Evolutionary conservation across 23 red algal species (phyloP).

Genomic region (Chondrus crispus): DNA sequence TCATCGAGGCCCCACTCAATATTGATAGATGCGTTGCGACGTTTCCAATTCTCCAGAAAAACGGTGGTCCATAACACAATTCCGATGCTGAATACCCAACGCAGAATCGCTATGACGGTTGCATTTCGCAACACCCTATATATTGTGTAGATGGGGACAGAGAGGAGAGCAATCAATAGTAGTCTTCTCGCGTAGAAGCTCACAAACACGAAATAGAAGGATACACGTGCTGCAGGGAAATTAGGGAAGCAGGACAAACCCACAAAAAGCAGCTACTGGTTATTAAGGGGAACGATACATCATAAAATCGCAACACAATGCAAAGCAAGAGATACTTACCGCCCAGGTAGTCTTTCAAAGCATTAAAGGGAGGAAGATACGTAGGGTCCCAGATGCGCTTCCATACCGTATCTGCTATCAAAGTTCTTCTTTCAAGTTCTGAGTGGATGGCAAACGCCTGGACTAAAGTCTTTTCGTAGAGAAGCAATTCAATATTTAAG

Average conservation of each 20-base stretch:
- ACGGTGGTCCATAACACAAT: constrained; percentile 69
- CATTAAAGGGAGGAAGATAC: constrained; percentile 36
- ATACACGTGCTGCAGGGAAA: constrained; percentile 35
- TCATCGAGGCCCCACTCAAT: constrained; percentile 58
- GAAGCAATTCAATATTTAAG: constrained; percentile 55
- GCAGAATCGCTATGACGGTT: constrained; percentile 7
- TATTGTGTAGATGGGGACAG: constrained; percentile 48
- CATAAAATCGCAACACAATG: background rate
- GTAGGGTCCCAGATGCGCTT: constrained; percentile 45
- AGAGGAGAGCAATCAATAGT: constrained; percentile 40
- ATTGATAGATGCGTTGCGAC: constrained; percentile 56
- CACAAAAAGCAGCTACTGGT: background rate
- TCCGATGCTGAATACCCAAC: constrained; percentile 48
- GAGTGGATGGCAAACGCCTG: constrained; percentile 67
- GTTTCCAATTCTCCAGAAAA: constrained; percentile 77
- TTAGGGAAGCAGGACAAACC: background rate
- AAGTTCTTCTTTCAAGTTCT: background rate
- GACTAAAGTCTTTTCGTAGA: constrained; percentile 5
- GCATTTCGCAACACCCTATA: constrained; percentile 28
- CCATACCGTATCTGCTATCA: constrained; percentile 56
- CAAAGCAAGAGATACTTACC: background rate
- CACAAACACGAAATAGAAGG: constrained; percentile 73
- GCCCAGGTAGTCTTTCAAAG: constrained; percentile 64
- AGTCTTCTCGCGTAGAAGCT: constrained; percentile 62
- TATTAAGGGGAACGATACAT: background rate